Percentiles rank a stretch among this genome's conserved stretches.
Evolutionary conservation across 2,329 filamentous ascomycete genomes (phyloP).

Genomic region (Cordyceps farinosa): DNA sequence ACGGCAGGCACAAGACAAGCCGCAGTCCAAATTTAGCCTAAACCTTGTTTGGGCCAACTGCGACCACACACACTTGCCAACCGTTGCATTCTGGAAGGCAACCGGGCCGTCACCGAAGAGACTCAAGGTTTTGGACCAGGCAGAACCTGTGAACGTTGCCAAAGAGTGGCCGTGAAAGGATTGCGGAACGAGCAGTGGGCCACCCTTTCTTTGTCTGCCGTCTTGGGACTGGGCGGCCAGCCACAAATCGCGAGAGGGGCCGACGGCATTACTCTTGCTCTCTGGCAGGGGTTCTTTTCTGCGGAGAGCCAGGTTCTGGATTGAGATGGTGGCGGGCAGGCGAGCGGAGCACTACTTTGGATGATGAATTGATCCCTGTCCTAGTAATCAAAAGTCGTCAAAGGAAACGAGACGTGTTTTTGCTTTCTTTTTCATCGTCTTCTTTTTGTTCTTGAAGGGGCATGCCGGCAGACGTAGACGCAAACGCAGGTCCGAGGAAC

Average conservation of each 20-base stretch:
- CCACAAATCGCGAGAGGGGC: not conserved
- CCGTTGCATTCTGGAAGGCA: not conserved
- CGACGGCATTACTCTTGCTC: not conserved
- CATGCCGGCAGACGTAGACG: not conserved
- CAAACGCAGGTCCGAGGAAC: constrained; percentile 9
- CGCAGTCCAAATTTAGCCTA: not conserved
- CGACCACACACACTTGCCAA: not conserved
- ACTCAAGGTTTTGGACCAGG: not conserved
- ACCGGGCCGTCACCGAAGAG: not conserved
- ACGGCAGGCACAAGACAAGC: not conserved
- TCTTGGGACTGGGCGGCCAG: not conserved
- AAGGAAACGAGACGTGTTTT: not conserved
- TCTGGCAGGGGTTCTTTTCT: not conserved
- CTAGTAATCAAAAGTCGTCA: not conserved
- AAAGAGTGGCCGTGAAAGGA: not conserved
- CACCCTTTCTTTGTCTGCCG: not conserved
- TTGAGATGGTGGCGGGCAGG: constrained; percentile 13
- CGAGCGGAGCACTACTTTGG: constrained; percentile 22
- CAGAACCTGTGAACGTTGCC: not conserved
- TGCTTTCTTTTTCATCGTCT: not conserved
- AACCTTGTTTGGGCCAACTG: not conserved
- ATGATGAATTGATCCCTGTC: no score
- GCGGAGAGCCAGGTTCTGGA: not conserved
- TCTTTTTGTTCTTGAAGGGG: not conserved
- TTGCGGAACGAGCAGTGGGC: not conserved